Evolutionary conservation across 2,329 filamentous ascomycete genomes (phyloP), one percentile per base, ranked within the genome.

Genomic region (Biscogniauxia mediterranea): DNA sequence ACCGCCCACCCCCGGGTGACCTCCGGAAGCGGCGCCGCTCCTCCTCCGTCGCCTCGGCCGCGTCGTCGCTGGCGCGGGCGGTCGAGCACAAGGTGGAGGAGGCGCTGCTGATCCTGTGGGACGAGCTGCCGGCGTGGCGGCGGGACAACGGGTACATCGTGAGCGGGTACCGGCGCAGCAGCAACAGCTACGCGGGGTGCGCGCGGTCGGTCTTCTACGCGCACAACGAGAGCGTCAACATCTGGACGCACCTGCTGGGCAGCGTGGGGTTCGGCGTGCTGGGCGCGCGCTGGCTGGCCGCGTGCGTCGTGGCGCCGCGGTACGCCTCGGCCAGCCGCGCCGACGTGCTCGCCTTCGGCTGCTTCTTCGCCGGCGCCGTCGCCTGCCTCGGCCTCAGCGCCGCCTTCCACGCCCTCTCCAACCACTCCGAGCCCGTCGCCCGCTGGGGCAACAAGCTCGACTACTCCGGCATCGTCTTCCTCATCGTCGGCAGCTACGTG

Each of bases 401-500:
- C 5, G 90, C 89, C 2, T 99, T 88, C 73, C 95, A 99, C 74
- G 85, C 91, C 1, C 84, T 97, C 54, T 87, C 83, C 21, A 97
- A 97, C 67, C 95, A 99, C 75, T 95, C 91, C 19, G 85, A 87
- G 46, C 77, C 78, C 1, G 91, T 97, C 15, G 88, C 90, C 1
- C 88, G 85, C 64, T 91, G 92, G 80, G 93, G 93, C 11, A 98
- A 98, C 74, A 92, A 96, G 75, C 79, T 98, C 60, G 95, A 99
- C 74, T 98, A 99, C 74, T 86, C 94, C 5, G 95, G 95, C 6
- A 99, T 99, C 68, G 91, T 98, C 28, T 86, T 89, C 55, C 79
- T 99, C 67, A 98, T 98, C 61, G 91, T 94, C 67, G 95, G 95
- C 6, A 94, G 90, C 73, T 97, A 94, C 72, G 86, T 98, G 53